These are phyloP conservation scores for Geotrichum reessii DNA, from an alignment of 1,139 yeast genomes.

Conservation along the genomic window DNA sequence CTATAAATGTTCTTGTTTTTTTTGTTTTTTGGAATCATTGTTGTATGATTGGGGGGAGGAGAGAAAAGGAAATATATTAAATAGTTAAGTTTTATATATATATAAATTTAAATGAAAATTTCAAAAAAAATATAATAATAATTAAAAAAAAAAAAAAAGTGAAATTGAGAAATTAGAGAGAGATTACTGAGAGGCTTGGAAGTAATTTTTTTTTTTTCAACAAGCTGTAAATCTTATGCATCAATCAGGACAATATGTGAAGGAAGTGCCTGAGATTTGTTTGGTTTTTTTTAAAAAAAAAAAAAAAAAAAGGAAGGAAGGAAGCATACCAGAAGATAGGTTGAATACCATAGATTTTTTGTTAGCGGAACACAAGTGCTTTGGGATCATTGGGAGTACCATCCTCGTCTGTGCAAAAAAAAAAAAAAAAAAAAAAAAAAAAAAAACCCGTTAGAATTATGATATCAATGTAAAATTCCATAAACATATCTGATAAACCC, in stretches of 20 bases:
- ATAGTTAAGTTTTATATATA: neutral
- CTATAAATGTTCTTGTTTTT: neutral
- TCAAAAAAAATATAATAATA: neutral
- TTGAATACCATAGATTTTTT: too few relatives aligned
- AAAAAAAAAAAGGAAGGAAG: neutral
- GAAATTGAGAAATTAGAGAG: neutral
- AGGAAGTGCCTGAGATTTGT: neutral
- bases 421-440: conserved; percentile 1
- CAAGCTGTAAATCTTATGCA: neutral
- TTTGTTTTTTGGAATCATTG: too few relatives aligned
- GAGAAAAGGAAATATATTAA: neutral
- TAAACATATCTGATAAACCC: too few relatives aligned
- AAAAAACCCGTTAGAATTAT: neutral
- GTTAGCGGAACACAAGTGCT: conserved; percentile 41
- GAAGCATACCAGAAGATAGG: neutral
- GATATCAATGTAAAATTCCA: too few relatives aligned
- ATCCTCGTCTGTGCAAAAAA: conserved; percentile 26
- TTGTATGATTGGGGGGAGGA: too few relatives aligned
- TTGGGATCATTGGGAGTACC: conserved; percentile 43
- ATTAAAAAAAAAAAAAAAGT: neutral
- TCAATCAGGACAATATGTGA: neutral
- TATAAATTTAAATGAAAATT: neutral
- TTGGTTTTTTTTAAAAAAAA: too few relatives aligned
- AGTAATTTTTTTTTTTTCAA: neutral
- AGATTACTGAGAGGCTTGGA: neutral